A percentile compares a stretch with the other conserved stretches of the same genome.
These are phyloP conservation scores for Rhipidocladum racemiflorum DNA, from an alignment of 176 grass and related monocot species.

Conservation along the genomic window DNA sequence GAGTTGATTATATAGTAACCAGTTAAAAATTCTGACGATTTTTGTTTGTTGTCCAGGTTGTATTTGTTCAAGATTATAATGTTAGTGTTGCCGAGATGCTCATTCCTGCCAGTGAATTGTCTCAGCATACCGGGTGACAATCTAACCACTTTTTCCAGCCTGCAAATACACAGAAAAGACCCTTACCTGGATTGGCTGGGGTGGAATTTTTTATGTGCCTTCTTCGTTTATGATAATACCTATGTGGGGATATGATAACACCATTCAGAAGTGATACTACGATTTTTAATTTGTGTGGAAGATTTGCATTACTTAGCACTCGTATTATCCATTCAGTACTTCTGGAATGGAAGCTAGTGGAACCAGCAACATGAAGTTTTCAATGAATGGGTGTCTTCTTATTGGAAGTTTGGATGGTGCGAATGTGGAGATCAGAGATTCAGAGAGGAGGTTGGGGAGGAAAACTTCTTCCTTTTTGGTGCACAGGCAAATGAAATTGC, in stretches of 20 bases:
- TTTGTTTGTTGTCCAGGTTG: conserved; percentile 68
- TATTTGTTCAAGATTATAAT: conserved; percentile 99
- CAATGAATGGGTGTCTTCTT: conserved; percentile 88
- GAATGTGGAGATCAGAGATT: conserved; percentile 99
- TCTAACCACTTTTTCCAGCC: background rate
- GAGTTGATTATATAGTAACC: conserved; percentile 1
- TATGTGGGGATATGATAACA: background rate
- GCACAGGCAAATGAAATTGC: conserved; percentile 89
- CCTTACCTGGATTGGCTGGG: background rate
- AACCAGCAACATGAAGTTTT: conserved; percentile 99
- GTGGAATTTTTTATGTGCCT: conserved; percentile 12
- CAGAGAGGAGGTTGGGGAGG: conserved; percentile 95
- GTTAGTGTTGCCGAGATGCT: conserved; percentile 88
- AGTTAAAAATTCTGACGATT: conserved; percentile 17
- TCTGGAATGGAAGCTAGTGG: conserved; percentile 99
- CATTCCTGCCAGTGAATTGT: conserved; percentile 97
- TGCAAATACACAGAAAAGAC: background rate
- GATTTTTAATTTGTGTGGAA: conserved; percentile 11
- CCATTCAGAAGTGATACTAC: conserved; percentile 1
- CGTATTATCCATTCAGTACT: conserved; percentile 55
- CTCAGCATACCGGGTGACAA: conserved; percentile 93
- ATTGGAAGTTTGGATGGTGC: conserved; percentile 99
- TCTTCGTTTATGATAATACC: conserved; percentile 28
- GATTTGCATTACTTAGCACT: conserved; percentile 21
- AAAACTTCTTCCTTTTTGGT: conserved; percentile 99